phyloP scores from a whole-genome alignment of 2,329 filamentous ascomycete genomes.

The Talaromyces rugulosus region DNA sequence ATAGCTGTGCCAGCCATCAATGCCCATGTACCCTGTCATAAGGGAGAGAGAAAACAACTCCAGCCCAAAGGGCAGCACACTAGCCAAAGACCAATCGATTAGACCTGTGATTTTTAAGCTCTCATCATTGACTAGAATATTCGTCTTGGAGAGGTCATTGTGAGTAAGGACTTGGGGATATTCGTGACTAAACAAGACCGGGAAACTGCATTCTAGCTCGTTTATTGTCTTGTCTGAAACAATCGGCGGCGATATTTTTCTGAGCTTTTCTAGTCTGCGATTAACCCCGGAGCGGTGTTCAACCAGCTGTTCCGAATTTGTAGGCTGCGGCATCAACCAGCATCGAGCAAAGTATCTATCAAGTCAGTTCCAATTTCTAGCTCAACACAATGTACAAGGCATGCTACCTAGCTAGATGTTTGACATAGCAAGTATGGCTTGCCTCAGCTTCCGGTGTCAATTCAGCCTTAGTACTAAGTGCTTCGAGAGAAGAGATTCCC shows the following conservation, averaged over 20 bases:
- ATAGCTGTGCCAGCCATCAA: background rate
- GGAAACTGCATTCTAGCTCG: background rate
- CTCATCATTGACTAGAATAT: background rate
- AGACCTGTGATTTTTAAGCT: background rate
- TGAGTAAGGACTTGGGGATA: background rate
- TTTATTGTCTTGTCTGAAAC: background rate
- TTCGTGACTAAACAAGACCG: background rate
- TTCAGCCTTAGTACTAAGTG: background rate
- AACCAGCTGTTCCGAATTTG: background rate
- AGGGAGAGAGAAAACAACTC: background rate
- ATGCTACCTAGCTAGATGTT: constrained; percentile 3
- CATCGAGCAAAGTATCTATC: background rate
- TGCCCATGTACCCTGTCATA: background rate
- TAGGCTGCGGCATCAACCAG: background rate
- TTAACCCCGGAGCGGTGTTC: background rate
- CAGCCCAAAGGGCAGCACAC: background rate
- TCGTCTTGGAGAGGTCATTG: background rate
- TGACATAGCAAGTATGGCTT: background rate
- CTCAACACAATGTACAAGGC: background rate
- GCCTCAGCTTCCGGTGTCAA: background rate
- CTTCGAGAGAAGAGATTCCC: constrained; percentile 1
- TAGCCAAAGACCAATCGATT: background rate
- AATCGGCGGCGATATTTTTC: background rate
- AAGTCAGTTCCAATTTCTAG: no score
- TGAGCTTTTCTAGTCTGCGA: background rate